Base-by-base conservation (phyloP, 805 yeast genomes). In the Pichia thaimueangensis region DNA sequence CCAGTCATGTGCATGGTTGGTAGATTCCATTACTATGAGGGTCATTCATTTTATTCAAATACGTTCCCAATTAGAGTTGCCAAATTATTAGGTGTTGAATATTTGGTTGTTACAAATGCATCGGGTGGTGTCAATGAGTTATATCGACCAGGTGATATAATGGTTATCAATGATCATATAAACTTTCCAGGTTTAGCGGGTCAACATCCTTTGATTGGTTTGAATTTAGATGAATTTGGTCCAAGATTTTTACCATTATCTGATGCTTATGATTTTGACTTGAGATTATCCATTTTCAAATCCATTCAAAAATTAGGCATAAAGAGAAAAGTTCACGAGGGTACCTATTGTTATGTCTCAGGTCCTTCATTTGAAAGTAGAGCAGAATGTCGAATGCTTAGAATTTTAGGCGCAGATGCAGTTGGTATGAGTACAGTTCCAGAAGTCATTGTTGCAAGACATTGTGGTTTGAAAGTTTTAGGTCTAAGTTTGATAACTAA, bases 361-460 rank as follows among this genome's bases (percentile, higher is more conserved):
- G 98, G 98, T 0, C 97, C 98, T 5, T 86, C 96, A 1, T 91
- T 82, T 62, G 98, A 91, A 66, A 76, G 86, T 3, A 72, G 96
- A 54, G 96, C 97, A 0, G 98, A 91, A 65, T 83, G 82, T n/a
- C 71, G 95, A 44, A 70, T 81, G 70, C 67, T 91, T 36, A 62
- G 78, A 46, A 52, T 65, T 6, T 50, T 83, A 23, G 97, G 97
- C 9, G 96, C 86, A 39, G 97, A 91, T 62, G 85, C 93, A 0
- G 97, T 89, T 2, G 97, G 97, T 4, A 91, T 91, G 98, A 84
- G 95, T 44, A 93, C 97, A 0, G 97, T 91, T 27, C 97, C 98
- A 0, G 98, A 91, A 63, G 95, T 87, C 2, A 78, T 87, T 47
- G 82, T 87, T 16, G 97, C 96, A 2, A 79, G 95, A 59, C 97